Evolutionary conservation across 768 basidiomycete genomes (phyloP).

Genomic region (Auricularia sp.): DNA sequence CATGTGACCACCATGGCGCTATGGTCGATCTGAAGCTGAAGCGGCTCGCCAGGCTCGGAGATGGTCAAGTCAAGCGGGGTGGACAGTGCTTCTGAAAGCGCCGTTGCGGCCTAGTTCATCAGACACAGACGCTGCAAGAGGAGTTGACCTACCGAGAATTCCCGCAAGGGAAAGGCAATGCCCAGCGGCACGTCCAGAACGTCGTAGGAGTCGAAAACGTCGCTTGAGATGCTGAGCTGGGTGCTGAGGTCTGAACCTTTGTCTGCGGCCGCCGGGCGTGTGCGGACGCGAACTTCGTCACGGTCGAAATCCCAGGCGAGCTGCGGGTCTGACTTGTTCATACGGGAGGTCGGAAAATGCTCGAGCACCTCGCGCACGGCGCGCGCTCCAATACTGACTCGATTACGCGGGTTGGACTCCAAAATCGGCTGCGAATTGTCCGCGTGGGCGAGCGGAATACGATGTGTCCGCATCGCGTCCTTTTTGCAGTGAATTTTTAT

Average conservation of each 20-base stretch:
- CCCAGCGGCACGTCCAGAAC: slow-evolving; percentile 51
- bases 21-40: slow-evolving; percentile 68
- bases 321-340: slow-evolving; percentile 60
- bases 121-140: slow-evolving; percentile 1
- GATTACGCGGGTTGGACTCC: slow-evolving; percentile 39
- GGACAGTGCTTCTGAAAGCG: slow-evolving; percentile 64
- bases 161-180: slow-evolving; percentile 70
- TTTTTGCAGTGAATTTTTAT: slow-evolving; percentile 76
- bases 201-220: slow-evolving; percentile 75
- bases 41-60: slow-evolving; percentile 59
- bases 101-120: slow-evolving; percentile 57
- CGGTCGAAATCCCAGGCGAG: slow-evolving; percentile 73
- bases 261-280: slow-evolving; percentile 54
- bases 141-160: slow-evolving; percentile 55
- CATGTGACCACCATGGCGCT: slow-evolving; percentile 41
- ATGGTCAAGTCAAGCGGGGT: slow-evolving; percentile 61
- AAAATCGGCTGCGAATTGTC: slow-evolving; percentile 43
- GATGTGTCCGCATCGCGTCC: slow-evolving; percentile 81
- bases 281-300: slow-evolving; percentile 57
- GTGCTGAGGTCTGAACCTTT: slow-evolving; percentile 67
- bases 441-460: slow-evolving; percentile 49
- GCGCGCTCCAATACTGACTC: slow-evolving; percentile 59
- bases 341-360: slow-evolving; percentile 61
- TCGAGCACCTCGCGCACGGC: slow-evolving; percentile 70
- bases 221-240: slow-evolving; percentile 62